phyloP scores from a whole-genome alignment of 140 eudicot genomes.

The Senecio squalidus region DNA sequence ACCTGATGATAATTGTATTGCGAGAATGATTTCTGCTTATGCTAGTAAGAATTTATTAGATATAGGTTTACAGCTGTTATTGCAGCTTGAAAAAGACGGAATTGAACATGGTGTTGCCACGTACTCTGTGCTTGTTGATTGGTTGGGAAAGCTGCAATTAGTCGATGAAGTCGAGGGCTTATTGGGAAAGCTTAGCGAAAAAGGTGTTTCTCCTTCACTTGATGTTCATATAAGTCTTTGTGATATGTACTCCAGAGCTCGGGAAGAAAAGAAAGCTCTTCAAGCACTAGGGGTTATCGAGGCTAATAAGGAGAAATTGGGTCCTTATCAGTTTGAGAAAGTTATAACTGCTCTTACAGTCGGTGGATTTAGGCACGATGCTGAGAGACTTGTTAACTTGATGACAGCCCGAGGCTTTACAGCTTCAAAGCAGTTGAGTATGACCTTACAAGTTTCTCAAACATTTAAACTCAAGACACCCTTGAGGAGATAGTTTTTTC shows the following conservation, averaged over 20 bases:
- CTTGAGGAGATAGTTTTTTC: conserved; percentile 19
- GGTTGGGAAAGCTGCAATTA: conserved; percentile 68
- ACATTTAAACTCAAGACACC: conserved; percentile 19
- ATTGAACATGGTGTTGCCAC: conserved; percentile 64
- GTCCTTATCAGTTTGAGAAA: conserved; percentile 45
- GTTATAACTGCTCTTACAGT: conserved; percentile 37
- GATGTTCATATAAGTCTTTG: conserved; percentile 67
- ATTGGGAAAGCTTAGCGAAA: conserved; percentile 47
- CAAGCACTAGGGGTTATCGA: conserved; percentile 75
- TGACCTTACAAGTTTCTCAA: conserved; percentile 29
- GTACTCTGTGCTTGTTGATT: conserved; percentile 63
- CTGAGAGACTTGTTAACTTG: conserved; percentile 36
- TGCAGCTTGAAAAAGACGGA: conserved; percentile 56
- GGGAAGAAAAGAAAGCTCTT: conserved; percentile 66
- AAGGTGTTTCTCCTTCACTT: conserved; percentile 62
- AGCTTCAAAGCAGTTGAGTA: conserved; percentile 14
- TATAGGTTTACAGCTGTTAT: conserved; percentile 47
- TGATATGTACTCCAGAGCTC: conserved; percentile 60
- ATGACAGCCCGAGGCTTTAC: conserved; percentile 57
- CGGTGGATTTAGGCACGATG: conserved; percentile 61
- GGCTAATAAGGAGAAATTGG: conserved; percentile 53
- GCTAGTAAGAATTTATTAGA: conserved; percentile 54
- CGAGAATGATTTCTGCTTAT: conserved; percentile 67
- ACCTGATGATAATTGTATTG: conserved; percentile 70
- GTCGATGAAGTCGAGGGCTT: conserved; percentile 77